A percentile compares a stretch with the other conserved stretches of the same genome.
These are phyloP conservation scores for Rhizophagus clarus DNA, from an alignment of 192 early-diverging fungal species.

Conservation along the genomic window DNA sequence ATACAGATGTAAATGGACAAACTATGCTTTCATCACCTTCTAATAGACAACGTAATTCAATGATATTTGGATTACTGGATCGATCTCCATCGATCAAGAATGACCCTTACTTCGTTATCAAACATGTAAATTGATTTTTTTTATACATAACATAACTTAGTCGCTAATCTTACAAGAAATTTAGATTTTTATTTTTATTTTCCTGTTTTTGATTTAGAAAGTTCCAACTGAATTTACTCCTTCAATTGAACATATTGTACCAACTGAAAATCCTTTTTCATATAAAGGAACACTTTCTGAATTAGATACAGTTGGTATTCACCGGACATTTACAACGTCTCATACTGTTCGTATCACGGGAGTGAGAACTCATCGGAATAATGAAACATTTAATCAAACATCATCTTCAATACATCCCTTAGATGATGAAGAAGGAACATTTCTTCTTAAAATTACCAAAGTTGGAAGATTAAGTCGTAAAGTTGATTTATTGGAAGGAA, in stretches of 20 bases:
- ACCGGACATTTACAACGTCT: conserved; percentile 35
- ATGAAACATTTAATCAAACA: neutral
- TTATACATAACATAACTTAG: neutral
- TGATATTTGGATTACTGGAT: conserved; percentile 3
- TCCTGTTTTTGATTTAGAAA: conserved; percentile 3
- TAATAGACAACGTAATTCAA: neutral
- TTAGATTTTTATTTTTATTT: neutral
- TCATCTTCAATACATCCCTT: conserved; percentile 1
- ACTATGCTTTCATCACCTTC: conserved; percentile 31
- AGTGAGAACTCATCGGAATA: conserved; percentile 30
- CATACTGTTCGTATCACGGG: conserved; percentile 39
- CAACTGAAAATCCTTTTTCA: conserved; percentile 26
- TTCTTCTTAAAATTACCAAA: conserved; percentile 57
- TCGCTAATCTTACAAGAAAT: too few species aligned
- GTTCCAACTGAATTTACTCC: conserved; percentile 25
- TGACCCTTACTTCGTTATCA: conserved; percentile 48
- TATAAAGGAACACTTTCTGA: conserved; percentile 24
- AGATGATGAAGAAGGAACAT: conserved; percentile 28
- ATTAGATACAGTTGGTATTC: conserved; percentile 34
- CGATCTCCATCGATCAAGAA: conserved; percentile 34
- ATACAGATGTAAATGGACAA: conserved; percentile 48
- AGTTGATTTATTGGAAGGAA: conserved; percentile 67
- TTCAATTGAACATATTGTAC: conserved; percentile 15
- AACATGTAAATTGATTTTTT: conserved; percentile 38
- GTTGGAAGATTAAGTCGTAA: conserved; percentile 72